Conservation (phyloP, 352 stramenopile genomes). For the Pythium utonaiense region DNA sequence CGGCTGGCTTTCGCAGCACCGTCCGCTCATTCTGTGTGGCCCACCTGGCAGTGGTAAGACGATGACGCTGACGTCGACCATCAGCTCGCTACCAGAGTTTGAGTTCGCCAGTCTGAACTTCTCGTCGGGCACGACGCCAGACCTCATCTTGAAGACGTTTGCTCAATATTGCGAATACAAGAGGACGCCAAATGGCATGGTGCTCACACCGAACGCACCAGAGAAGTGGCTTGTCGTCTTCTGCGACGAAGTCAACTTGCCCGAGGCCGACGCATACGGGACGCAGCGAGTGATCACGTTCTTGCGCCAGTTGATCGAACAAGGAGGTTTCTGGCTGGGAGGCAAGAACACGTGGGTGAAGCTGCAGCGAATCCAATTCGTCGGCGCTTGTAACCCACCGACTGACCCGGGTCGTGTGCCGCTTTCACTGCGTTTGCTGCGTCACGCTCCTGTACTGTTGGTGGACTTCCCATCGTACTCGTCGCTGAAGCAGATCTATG, state of each 20-base stretch:
- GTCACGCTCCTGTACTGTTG: constrained; percentile 97
- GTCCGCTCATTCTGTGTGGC: constrained; percentile 97
- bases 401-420: constrained; percentile 97
- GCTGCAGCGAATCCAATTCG: constrained; percentile 93
- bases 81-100: constrained; percentile 97
- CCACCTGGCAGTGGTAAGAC: constrained; percentile 99
- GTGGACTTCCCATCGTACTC: constrained; percentile 98
- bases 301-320: constrained; percentile 97
- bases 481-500: constrained; percentile 98
- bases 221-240: constrained; percentile 99
- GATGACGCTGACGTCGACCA: constrained; percentile 98
- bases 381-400: constrained; percentile 98
- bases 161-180: constrained; percentile 99
- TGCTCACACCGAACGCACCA: constrained; percentile 92
- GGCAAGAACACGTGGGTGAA: constrained; percentile 90
- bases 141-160: constrained; percentile 98
- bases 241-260: constrained; percentile 99
- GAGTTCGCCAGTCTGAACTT: constrained; percentile 99
- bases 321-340: constrained; percentile 90
- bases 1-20: constrained; percentile 96
- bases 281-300: constrained; percentile 99
- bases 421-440: constrained; percentile 96
- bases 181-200: constrained; percentile 93
- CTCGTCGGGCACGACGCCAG: constrained; percentile 96
- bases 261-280: constrained; percentile 97